Percentiles rank a stretch among this genome's conserved stretches.
These are phyloP conservation scores for Ophiostoma piceae DNA, from an alignment of 2,329 filamentous ascomycete species.

Conservation along the genomic window DNA sequence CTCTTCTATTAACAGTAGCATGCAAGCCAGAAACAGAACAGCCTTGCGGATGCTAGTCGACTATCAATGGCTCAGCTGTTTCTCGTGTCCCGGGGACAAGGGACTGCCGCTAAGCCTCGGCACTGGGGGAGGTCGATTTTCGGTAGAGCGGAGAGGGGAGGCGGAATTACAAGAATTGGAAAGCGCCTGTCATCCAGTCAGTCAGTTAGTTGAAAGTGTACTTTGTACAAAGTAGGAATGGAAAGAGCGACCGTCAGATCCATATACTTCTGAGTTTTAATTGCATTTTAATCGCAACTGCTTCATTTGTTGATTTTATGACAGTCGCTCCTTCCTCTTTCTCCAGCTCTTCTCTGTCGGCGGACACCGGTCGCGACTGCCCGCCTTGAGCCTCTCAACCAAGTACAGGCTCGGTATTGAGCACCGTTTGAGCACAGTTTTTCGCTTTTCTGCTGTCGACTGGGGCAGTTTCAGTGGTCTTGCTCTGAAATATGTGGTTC, in stretches of 20 bases:
- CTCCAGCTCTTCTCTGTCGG: neutral
- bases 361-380: conserved; percentile 9
- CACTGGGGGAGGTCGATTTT: conserved; percentile 17
- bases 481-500: neutral
- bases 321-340: neutral
- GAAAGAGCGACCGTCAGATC: neutral
- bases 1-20: neutral
- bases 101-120: conserved; percentile 20
- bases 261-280: neutral
- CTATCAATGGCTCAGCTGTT: conserved; percentile 5
- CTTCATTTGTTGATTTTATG: neutral
- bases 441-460: conserved; percentile 1
- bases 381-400: neutral
- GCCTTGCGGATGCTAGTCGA: neutral
- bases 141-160: conserved; percentile 21
- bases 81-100: conserved; percentile 19
- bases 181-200: neutral
- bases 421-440: too few relatives aligned
- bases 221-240: neutral
- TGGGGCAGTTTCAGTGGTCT: neutral
- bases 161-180: neutral
- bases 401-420: neutral
- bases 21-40: too few relatives aligned
- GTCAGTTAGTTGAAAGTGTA: neutral
- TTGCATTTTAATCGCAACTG: neutral